Evolutionary conservation across 2,329 filamentous ascomycete genomes (phyloP).

Genomic region (Madurella fahalii): DNA sequence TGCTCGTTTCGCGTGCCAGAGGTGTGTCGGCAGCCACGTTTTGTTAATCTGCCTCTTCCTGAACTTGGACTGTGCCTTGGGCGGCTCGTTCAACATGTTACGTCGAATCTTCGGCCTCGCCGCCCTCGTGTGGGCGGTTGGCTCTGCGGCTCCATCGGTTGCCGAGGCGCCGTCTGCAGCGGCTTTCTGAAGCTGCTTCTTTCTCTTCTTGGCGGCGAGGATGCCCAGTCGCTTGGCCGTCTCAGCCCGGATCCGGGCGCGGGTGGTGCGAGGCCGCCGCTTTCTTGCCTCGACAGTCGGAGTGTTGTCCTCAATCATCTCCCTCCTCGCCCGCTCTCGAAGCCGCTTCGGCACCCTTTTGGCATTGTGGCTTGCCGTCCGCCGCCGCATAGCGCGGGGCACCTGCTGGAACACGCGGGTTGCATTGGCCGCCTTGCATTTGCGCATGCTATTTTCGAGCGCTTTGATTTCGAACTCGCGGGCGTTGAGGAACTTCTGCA

Average conservation of each 20-base stretch:
- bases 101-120: conserved; percentile 65
- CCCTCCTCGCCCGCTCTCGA: conserved; percentile 60
- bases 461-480: conserved; percentile 87
- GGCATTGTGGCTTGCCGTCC: conserved; percentile 93
- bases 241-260: conserved; percentile 64
- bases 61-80: conserved; percentile 60
- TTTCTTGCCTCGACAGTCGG: conserved; percentile 67
- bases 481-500: conserved; percentile 77
- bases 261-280: conserved; percentile 57
- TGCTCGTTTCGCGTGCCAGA: conserved; percentile 90
- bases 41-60: conserved; percentile 83
- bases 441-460: conserved; percentile 75
- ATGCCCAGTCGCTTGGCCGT: conserved; percentile 67
- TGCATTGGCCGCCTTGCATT: conserved; percentile 58
- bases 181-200: conserved; percentile 38
- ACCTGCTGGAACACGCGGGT: conserved; percentile 87
- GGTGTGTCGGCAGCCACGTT: conserved; percentile 90
- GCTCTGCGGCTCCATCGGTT: conserved; percentile 15
- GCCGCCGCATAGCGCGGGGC: conserved; percentile 74
- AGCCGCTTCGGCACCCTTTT: conserved; percentile 81
- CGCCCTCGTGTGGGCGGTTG: conserved; percentile 36
- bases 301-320: conserved; percentile 90
- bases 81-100: conserved; percentile 61
- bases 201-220: conserved; percentile 54
- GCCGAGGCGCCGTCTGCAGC: conserved; percentile 25